Evolutionary conservation across 192 early-diverging fungal genomes (phyloP).

Genomic region (Entomortierella chlamydospora): DNA sequence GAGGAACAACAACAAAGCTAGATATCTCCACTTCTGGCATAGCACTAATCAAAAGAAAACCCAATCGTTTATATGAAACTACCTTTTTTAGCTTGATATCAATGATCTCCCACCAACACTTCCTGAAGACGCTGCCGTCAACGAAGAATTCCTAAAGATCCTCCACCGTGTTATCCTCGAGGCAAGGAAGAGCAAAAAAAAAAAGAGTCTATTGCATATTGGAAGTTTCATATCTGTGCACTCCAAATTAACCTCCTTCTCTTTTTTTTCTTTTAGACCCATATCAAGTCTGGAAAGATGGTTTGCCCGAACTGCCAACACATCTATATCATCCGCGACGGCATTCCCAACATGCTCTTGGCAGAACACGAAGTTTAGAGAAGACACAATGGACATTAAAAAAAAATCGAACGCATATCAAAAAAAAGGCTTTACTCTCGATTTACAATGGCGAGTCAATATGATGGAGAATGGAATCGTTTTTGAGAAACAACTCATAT

Average conservation of each 20-base stretch:
- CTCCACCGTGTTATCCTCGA: conserved; percentile 87
- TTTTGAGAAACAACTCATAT: no score
- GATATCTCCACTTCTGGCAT: no score
- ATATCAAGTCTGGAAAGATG: conserved; percentile 91
- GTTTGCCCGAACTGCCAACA: conserved; percentile 90
- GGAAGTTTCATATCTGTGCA: not conserved
- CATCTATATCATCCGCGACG: conserved; percentile 91
- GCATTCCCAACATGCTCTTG: conserved; percentile 93
- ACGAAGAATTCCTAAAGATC: conserved; percentile 75
- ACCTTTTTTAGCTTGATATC: conserved; percentile 80
- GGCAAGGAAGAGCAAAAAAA: conserved; percentile 56
- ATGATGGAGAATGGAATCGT: no score
- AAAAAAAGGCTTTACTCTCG: no score
- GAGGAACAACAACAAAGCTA: no score
- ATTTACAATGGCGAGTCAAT: no score
- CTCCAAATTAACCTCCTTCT: not conserved
- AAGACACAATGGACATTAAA: not conserved
- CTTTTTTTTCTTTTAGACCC: conserved; percentile 63
- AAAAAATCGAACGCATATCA: not conserved
- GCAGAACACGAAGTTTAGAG: conserved; percentile 82
- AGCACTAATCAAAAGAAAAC: no score
- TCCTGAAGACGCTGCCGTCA: conserved; percentile 68
- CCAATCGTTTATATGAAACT: no score
- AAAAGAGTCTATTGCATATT: not conserved
- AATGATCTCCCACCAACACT: conserved; percentile 70